Conservation (phyloP, 768 basidiomycete species). For the Trametes cinnabarina region DNA sequence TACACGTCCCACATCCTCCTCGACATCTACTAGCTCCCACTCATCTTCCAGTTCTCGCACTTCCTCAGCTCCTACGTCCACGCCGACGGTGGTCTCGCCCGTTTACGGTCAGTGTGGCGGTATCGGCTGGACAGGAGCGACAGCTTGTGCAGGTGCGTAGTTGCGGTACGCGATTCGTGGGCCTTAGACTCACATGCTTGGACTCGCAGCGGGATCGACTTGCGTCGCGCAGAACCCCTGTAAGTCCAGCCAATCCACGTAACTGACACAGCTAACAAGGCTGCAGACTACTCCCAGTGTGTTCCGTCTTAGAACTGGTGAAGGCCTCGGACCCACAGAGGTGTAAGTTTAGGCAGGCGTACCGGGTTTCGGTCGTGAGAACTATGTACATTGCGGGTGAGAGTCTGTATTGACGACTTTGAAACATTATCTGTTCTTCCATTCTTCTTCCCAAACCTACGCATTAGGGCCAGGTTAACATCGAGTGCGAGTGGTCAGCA, state of each 20-base stretch:
- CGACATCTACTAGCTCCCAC: slow-evolving; percentile 19
- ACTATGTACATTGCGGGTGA: neutral
- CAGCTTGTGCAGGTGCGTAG: slow-evolving; percentile 31
- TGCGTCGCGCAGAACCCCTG: slow-evolving; percentile 41
- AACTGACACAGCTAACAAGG: neutral
- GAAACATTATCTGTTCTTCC: slow-evolving; percentile 17
- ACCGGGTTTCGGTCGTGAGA: neutral
- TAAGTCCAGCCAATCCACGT: slow-evolving; percentile 25
- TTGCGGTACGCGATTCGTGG: neutral
- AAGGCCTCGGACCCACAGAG: neutral
- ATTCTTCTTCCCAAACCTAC: slow-evolving; percentile 34
- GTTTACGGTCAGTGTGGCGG: slow-evolving; percentile 48
- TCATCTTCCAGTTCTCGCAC: slow-evolving; percentile 7
- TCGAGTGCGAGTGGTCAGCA: neutral
- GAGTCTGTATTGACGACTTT: neutral
- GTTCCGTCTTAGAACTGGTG: slow-evolving; percentile 26
- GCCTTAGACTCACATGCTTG: neutral
- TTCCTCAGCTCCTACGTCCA: slow-evolving; percentile 14
- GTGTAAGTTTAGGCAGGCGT: neutral
- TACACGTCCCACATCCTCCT: slow-evolving; percentile 30
- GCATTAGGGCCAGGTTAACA: neutral
- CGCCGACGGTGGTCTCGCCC: slow-evolving; percentile 22
- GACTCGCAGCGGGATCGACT: slow-evolving; percentile 23
- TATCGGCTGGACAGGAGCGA: slow-evolving; percentile 42
- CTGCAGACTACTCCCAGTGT: slow-evolving; percentile 47